Evolutionary conservation across 257 asterid species (phyloP).

Genomic region (Solanum rostratum): DNA sequence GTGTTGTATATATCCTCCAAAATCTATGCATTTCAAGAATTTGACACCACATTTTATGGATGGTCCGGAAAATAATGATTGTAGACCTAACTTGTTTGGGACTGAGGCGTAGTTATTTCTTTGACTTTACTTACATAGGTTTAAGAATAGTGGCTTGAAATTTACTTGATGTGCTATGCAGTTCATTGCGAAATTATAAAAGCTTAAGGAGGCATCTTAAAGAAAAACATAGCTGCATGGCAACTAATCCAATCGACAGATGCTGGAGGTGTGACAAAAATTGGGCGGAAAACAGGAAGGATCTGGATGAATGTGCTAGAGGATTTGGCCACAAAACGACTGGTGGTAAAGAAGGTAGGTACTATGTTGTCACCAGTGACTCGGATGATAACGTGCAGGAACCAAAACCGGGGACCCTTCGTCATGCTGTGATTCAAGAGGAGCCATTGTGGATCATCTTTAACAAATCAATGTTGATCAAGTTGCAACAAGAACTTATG

Average conservation of each 20-base stretch:
- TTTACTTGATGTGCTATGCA: not conserved
- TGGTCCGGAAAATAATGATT: accelerated
- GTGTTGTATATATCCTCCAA: not conserved
- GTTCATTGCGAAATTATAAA: conserved; percentile 12
- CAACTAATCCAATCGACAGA: not conserved
- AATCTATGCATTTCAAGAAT: not conserved
- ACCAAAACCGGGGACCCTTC: conserved; percentile 42
- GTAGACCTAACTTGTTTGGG: not conserved
- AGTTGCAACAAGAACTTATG: conserved; percentile 33
- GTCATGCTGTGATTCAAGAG: conserved; percentile 45
- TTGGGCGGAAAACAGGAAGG: not conserved
- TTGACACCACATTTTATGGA: not conserved
- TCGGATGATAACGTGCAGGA: conserved; percentile 24
- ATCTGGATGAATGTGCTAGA: not conserved
- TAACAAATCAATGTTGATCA: conserved; percentile 33
- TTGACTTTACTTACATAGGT: not conserved
- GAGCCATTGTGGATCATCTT: conserved; percentile 5
- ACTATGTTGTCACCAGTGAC: conserved; percentile 32
- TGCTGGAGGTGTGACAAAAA: not conserved
- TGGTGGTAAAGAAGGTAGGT: conserved; percentile 28
- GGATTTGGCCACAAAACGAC: not conserved
- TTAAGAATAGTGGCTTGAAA: not conserved
- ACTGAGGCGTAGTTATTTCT: not conserved
- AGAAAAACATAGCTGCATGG: not conserved
- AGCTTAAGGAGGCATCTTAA: not conserved